phyloP scores from a whole-genome alignment of 2,329 filamentous ascomycete species.

The Plenodomus tracheiphilus region DNA sequence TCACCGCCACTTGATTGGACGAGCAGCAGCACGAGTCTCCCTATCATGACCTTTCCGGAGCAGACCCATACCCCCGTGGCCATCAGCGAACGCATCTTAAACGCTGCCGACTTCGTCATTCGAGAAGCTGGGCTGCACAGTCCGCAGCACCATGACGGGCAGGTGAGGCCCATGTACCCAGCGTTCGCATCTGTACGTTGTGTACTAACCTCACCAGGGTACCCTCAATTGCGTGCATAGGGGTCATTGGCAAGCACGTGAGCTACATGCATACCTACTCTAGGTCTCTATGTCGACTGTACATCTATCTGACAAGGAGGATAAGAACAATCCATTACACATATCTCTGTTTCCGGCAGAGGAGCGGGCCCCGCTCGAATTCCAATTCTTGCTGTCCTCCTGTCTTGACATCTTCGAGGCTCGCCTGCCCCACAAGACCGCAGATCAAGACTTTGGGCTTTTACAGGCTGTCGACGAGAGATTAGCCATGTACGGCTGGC shows the following conservation, averaged over 20 bases:
- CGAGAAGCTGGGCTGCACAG: neutral
- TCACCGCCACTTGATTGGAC: constrained; percentile 37
- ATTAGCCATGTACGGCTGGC: constrained; percentile 90
- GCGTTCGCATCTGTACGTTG: neutral
- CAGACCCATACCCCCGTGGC: neutral
- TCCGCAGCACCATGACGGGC: constrained; percentile 4
- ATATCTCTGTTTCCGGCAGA: constrained; percentile 82
- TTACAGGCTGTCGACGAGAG: constrained; percentile 93
- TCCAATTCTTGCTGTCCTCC: constrained; percentile 86
- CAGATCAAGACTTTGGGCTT: constrained; percentile 85
- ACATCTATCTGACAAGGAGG: constrained; percentile 7
- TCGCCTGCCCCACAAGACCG: constrained; percentile 71
- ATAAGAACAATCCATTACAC: constrained; percentile 92
- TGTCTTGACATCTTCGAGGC: constrained; percentile 94
- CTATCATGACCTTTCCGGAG: constrained; percentile 29
- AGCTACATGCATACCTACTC: constrained; percentile 32
- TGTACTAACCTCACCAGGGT: constrained; percentile 11
- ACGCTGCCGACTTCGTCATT: no score
- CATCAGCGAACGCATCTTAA: neutral
- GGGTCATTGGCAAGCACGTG: constrained; percentile 92
- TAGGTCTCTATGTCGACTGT: neutral
- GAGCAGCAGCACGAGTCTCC: constrained; percentile 9
- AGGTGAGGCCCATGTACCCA: neutral
- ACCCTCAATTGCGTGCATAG: constrained; percentile 86
- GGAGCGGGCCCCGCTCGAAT: constrained; percentile 79